Evolutionary conservation across 2,329 filamentous ascomycete species (phyloP).

Genomic region (Cercospora canescens): DNA sequence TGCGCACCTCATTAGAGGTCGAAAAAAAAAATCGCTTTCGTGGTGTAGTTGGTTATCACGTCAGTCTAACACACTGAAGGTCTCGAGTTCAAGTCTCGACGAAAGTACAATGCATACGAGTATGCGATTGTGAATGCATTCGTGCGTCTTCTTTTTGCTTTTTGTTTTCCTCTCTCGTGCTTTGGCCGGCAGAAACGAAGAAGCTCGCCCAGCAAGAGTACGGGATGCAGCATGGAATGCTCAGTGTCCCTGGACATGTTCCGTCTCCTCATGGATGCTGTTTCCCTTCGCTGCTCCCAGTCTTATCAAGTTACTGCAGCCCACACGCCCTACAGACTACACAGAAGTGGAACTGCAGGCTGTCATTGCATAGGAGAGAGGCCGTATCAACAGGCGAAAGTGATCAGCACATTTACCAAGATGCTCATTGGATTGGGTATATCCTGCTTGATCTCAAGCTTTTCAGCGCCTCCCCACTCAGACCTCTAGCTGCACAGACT

Average conservation of each 20-base stretch:
- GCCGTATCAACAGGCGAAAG: background rate
- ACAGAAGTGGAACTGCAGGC: background rate
- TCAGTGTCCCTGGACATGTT: too few relatives aligned
- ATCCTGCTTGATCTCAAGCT: background rate
- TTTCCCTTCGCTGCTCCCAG: background rate
- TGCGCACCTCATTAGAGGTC: background rate
- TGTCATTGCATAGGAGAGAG: background rate
- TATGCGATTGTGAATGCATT: background rate
- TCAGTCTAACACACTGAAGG: constrained; percentile 42
- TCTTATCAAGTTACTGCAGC: background rate
- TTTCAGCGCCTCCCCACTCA: background rate
- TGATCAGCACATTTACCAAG: background rate
- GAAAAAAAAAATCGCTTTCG: background rate
- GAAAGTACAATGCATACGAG: constrained; percentile 1
- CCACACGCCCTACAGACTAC: background rate
- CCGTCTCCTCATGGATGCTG: too few relatives aligned
- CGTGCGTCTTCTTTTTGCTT: background rate
- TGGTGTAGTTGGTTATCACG: constrained; percentile 41
- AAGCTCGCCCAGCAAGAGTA: background rate
- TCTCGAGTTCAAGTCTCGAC: constrained; percentile 6
- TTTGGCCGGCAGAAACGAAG: background rate
- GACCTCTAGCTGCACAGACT: background rate
- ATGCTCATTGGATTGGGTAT: background rate
- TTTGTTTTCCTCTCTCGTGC: background rate
- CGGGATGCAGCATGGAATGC: background rate